A percentile compares a stretch with the other conserved stretches of the same genome.
These are phyloP conservation scores for Suhomyces yuchorum DNA, from an alignment of 1,139 yeast genomes.

Conservation along the genomic window DNA sequence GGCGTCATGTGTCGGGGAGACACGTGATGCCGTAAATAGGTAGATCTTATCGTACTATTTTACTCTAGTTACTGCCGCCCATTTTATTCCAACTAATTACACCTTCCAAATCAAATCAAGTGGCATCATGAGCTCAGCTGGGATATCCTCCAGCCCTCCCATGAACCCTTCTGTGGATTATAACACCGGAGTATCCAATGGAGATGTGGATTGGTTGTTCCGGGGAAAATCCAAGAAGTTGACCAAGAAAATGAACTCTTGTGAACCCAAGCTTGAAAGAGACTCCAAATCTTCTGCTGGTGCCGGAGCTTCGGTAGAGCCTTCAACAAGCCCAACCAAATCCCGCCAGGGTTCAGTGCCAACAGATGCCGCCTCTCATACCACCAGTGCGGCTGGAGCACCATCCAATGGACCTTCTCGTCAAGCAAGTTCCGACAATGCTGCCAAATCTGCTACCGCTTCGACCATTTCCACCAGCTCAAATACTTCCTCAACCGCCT, in stretches of 20 bases:
- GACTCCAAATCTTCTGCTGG: neutral
- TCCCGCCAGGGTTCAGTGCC: neutral
- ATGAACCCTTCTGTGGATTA: constrained; percentile 15
- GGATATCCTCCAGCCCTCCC: constrained; percentile 7
- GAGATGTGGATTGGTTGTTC: constrained; percentile 77
- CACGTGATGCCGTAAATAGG: constrained; percentile 1
- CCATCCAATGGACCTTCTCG: neutral
- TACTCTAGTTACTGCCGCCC: neutral
- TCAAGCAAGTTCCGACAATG: neutral
- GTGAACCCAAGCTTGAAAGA: neutral
- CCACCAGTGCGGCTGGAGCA: neutral
- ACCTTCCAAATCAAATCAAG: neutral
- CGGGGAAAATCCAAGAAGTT: constrained; percentile 64
- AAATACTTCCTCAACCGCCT: neutral
- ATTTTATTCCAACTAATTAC: neutral
- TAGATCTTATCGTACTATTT: constrained; percentile 5
- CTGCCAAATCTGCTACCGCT: neutral
- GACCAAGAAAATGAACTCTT: constrained; percentile 41
- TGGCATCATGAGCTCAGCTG: constrained; percentile 3
- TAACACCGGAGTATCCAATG: constrained; percentile 62
- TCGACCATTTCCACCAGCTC: neutral
- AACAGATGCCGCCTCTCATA: neutral
- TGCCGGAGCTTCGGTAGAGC: neutral
- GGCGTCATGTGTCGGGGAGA: neutral
- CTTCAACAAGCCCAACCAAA: neutral